Evolutionary conservation across 768 basidiomycete species (phyloP), one percentile per base, ranked within the genome.

Genomic region (Collybia sordida): DNA sequence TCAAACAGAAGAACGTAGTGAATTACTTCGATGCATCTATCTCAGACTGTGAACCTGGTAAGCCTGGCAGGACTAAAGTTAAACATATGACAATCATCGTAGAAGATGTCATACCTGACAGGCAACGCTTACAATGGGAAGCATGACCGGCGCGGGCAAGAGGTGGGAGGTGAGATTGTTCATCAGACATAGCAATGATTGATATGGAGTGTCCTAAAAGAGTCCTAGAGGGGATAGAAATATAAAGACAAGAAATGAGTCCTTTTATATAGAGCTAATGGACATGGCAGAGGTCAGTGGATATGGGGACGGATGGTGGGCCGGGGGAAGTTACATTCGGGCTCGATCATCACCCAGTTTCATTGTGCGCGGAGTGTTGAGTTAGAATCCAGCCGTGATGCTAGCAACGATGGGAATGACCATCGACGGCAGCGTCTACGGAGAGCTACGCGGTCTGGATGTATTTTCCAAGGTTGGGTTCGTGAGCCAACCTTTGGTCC

Each of bases 21-120:
- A 46, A 53, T 57, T 51, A 89, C 92, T 89, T 79, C 43, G 86
- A 87, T 23, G 82, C 72, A 69, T 96, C 93, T 42, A 82, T 63
- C 38, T 86, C 81, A 40, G 80, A 79, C 56, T 88, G 85, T 21
- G 81, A 79, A 6, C 73, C 71, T 1, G 92, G 92, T 8, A 97
- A 72, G 17, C 83, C 74, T 76, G 56, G 55, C 35, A 12, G 21
- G 1, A 18, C 25, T 12, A 44, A 17, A 37, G 11, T 27, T 47
- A 28, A 19, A 19, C 21, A 49, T 47, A 19, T 17, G 18, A 50
- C 15, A 48, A 37, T 43, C n/a, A 39, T 35, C 47, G n/a, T 9
- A 18, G 37, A 51, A 18, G 22, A 38, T 15, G 37, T 55, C 56
- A 43, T 49, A 71, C 72, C 87, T 17, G 75, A 71, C 18, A 94